phyloP scores from a whole-genome alignment of 1,139 yeast species.

The Wickerhamiella pararugosa region DNA sequence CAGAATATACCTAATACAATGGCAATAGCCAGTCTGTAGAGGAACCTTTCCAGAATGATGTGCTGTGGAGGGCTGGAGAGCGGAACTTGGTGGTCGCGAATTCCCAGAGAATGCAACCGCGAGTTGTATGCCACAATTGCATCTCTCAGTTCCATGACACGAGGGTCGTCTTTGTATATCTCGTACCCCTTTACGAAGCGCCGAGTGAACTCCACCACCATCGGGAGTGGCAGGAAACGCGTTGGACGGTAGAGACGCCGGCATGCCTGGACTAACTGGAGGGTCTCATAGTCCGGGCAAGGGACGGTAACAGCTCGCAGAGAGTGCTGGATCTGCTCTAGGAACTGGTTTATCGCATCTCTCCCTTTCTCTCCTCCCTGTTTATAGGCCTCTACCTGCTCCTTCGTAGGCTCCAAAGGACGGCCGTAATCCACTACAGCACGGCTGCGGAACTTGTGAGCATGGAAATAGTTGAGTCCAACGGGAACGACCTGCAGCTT shows the following conservation, averaged over 20 bases:
- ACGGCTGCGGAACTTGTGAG: slow-evolving; percentile 85
- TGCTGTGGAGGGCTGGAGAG: slow-evolving; percentile 38
- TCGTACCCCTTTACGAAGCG: slow-evolving; percentile 68
- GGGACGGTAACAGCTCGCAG: slow-evolving; percentile 81
- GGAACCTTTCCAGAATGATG: slow-evolving; percentile 33
- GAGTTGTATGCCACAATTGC: slow-evolving; percentile 57
- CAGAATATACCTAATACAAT: slow-evolving; percentile 43
- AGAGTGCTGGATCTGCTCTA: slow-evolving; percentile 59
- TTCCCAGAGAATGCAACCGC: slow-evolving; percentile 47
- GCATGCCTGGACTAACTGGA: slow-evolving; percentile 87
- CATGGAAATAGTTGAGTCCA: slow-evolving; percentile 94
- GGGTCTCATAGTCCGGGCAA: slow-evolving; percentile 82
- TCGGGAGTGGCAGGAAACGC: slow-evolving; percentile 58
- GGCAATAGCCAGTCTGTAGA: slow-evolving; percentile 41
- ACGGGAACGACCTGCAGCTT: slow-evolving; percentile 83
- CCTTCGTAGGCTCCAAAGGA: slow-evolving; percentile 57
- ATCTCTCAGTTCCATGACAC: slow-evolving; percentile 42
- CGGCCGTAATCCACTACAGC: slow-evolving; percentile 92
- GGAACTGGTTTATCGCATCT: slow-evolving; percentile 55
- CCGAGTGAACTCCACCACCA: slow-evolving; percentile 81
- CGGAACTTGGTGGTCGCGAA: slow-evolving; percentile 87
- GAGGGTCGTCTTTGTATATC: slow-evolving; percentile 56
- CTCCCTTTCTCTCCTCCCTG: slow-evolving; percentile 39
- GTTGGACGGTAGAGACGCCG: slow-evolving; percentile 77
- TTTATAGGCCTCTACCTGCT: slow-evolving; percentile 49